Conservation (phyloP, 441 rosid genomes). For the Adansonia madagascariensis region DNA sequence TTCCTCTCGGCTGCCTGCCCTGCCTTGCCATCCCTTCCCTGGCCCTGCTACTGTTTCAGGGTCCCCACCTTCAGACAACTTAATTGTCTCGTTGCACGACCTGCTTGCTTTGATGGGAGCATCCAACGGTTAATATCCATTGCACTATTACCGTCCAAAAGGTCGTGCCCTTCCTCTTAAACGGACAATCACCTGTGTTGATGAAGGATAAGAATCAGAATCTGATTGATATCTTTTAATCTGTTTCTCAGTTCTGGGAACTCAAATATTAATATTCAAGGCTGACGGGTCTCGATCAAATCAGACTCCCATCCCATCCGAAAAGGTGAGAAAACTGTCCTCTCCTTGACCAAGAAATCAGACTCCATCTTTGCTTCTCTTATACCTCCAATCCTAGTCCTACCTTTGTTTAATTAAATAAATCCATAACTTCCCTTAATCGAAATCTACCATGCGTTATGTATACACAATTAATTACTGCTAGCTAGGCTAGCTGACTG, state of each 20-base stretch:
- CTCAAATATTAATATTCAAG: not conserved
- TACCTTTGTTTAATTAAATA: no score
- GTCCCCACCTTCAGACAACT: not conserved
- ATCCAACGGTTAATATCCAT: not conserved
- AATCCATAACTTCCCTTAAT: no score
- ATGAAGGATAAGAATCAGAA: conserved; percentile 11
- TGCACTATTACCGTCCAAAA: not conserved
- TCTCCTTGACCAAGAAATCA: no score
- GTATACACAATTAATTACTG: no score
- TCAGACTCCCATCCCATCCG: not conserved
- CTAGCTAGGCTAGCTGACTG: no score
- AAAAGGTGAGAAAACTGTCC: no score
- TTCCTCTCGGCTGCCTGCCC: not conserved
- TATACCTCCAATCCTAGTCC: no score
- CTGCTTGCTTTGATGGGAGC: not conserved
- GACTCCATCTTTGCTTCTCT: no score
- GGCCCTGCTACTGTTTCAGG: not conserved
- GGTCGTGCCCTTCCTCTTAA: no score
- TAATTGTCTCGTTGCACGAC: conserved; percentile 20
- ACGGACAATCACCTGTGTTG: not conserved
- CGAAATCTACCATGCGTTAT: no score
- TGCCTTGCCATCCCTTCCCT: no score
- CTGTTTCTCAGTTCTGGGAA: conserved; percentile 5
- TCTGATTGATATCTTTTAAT: not conserved
- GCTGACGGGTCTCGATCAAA: conserved; percentile 20